Percentiles rank a stretch among this genome's conserved stretches.
These are phyloP conservation scores for Tolypocladium paradoxum DNA, from an alignment of 2,329 filamentous ascomycete genomes.

Conservation along the genomic window DNA sequence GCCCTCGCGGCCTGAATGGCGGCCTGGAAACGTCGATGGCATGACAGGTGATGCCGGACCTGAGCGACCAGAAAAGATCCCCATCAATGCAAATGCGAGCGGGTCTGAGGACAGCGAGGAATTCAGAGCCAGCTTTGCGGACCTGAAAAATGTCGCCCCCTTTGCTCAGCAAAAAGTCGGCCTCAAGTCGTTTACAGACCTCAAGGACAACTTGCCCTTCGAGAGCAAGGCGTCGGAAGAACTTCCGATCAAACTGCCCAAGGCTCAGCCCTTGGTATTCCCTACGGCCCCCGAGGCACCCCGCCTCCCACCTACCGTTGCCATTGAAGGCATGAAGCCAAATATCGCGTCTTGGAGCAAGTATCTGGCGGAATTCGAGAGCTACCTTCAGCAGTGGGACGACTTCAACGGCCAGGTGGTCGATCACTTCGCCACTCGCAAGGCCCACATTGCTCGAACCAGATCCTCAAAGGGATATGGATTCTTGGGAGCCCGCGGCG, in stretches of 20 bases:
- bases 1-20: slow-evolving; percentile 49
- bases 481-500: slow-evolving; percentile 32
- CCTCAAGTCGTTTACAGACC: slow-evolving; percentile 41
- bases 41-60: slow-evolving; percentile 12
- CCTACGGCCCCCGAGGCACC: slow-evolving; percentile 40
- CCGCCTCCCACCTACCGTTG: slow-evolving; percentile 30
- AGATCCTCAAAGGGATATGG: slow-evolving; percentile 30
- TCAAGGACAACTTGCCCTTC: slow-evolving; percentile 47
- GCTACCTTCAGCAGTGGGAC: slow-evolving; percentile 41
- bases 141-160: slow-evolving; percentile 46
- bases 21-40: slow-evolving; percentile 33
- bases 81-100: slow-evolving; percentile 23
- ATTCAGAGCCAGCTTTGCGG: slow-evolving; percentile 41
- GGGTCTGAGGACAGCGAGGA: slow-evolving; percentile 48
- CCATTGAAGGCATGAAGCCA: slow-evolving; percentile 32
- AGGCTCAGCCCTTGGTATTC: slow-evolving; percentile 28
- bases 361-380: slow-evolving; percentile 42
- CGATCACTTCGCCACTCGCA: slow-evolving; percentile 43
- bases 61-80: slow-evolving; percentile 7
- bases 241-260: slow-evolving; percentile 24
- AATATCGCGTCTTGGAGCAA: slow-evolving; percentile 33
- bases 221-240: slow-evolving; percentile 37
- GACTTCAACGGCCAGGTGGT: slow-evolving; percentile 41
- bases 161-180: slow-evolving; percentile 37
- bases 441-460: slow-evolving; percentile 27